phyloP scores from a whole-genome alignment of 73 alveolate genomes.

The Diophrys sp. region DNA sequence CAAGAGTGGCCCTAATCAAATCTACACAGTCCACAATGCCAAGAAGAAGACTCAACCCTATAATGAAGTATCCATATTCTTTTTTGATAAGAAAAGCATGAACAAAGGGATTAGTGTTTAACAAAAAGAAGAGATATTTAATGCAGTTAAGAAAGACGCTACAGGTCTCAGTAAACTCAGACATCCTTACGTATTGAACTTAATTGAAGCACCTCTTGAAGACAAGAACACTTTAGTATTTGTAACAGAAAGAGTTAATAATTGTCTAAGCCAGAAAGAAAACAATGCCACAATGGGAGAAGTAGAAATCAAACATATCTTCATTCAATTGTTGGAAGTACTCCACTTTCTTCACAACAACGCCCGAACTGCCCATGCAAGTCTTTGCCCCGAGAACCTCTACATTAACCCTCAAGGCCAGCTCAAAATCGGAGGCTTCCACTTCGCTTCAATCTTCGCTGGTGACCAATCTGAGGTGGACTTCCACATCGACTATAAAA shows the following conservation, averaged over 20 bases:
- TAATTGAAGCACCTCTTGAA: conserved; percentile 82
- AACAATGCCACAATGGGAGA: conserved; percentile 60
- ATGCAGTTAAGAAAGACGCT: conserved; percentile 74
- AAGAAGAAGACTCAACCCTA: conserved; percentile 70
- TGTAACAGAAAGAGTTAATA: conserved; percentile 86
- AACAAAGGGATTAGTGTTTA: conserved; percentile 60
- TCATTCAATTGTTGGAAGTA: conserved; percentile 85
- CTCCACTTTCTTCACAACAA: conserved; percentile 88
- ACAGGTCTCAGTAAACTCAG: conserved; percentile 64
- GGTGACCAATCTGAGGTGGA: background rate
- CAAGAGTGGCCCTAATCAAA: conserved; percentile 75
- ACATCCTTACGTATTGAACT: conserved; percentile 81
- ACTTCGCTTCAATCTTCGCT: conserved; percentile 52
- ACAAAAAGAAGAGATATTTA: conserved; percentile 66
- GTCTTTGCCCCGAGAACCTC: conserved; percentile 85
- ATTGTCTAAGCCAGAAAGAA: conserved; percentile 58
- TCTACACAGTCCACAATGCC: conserved; percentile 84
- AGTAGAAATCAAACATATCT: conserved; percentile 84
- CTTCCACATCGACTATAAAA: background rate
- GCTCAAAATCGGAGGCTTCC: conserved; percentile 82
- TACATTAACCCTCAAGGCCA: conserved; percentile 85
- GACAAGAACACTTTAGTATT: conserved; percentile 78
- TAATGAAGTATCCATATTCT: conserved; percentile 79
- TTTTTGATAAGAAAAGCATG: conserved; percentile 77
- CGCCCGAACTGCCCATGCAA: conserved; percentile 84